Evolutionary conservation across 257 asterid species (phyloP), one percentile per base, ranked within the genome.

Genomic region (Jaltomata sinuosa): DNA sequence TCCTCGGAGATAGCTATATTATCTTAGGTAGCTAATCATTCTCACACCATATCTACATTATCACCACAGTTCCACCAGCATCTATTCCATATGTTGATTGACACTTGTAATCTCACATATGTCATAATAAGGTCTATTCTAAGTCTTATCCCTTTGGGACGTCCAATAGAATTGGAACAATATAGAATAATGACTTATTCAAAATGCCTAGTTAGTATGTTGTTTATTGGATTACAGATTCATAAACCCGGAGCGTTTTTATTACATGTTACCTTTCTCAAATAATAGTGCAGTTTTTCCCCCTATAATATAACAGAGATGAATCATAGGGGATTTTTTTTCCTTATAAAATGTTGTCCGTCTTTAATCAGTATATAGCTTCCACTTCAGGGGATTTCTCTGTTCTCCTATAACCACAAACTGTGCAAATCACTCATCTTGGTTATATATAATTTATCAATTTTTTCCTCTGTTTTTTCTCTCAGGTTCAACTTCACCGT

Each of bases 401-500:
- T 74, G 38, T 45, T 74, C 61, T 76, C 81, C 61, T 27, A 16
- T 76, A 76, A 47, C 61, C 27, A 2, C 61, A 25, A 25, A 61
- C 34, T 25, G 34, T 25, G 81, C 16, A 49, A 77, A 77, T 50
- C 25, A 45, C 15, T 74, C 38, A 15, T 74, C 82, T 49, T 49
- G 61, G 82, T 77, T 29, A 15, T 47, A 25, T 74, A 29, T 49
- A n/a, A 49, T 77, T 77, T 77, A 49, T 49, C 45, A 77, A 10
- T 9, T 65, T 71, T 71, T 18, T 16, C 45, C 29, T 16, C 62
- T 77, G 1, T 6, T 64, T 42, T 79, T 82, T 65, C 79, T 6
- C 83, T 80, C 91, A 97, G 99, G 94, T 92, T 87, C 99, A 97
- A 90, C 97, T 97, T 88, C 88, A 95, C 93, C 98, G 97, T 88